phyloP scores from a whole-genome alignment of 768 basidiomycete genomes.

The Leucocoprinus leucothites region DNA sequence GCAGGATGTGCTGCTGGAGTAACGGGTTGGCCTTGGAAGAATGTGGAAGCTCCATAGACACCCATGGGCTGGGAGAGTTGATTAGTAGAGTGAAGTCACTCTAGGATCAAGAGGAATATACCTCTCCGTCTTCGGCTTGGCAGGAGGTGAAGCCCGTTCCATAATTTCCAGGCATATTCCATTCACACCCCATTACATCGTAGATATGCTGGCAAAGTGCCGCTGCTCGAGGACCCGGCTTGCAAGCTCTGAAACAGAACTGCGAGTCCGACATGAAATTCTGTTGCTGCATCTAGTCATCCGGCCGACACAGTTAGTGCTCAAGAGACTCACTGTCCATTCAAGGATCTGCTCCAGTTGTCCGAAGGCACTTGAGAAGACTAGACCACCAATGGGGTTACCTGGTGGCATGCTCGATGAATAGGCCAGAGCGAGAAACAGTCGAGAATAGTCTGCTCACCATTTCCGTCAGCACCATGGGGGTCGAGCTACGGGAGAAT shows the following conservation, averaged over 20 bases:
- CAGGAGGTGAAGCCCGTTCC: conserved; percentile 49
- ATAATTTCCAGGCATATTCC: conserved; percentile 60
- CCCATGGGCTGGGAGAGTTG: conserved; percentile 50
- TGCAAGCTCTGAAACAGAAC: conserved; percentile 77
- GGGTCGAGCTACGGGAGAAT: conserved; percentile 50
- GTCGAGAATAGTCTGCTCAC: conserved; percentile 20
- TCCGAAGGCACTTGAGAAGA: conserved; percentile 73
- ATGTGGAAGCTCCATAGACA: conserved; percentile 65
- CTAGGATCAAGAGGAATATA: conserved; percentile 16
- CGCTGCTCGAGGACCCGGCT: conserved; percentile 46
- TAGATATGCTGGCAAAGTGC: conserved; percentile 60
- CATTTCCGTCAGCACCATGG: conserved; percentile 60
- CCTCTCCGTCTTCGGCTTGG: conserved; percentile 48
- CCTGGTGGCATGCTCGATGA: conserved; percentile 22
- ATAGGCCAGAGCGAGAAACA: background rate
- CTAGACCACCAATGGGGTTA: conserved; percentile 62
- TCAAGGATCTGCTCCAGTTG: conserved; percentile 56
- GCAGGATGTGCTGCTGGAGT: conserved; percentile 57
- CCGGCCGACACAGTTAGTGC: background rate
- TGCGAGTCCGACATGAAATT: conserved; percentile 57
- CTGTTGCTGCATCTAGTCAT: conserved; percentile 24
- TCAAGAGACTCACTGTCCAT: conserved; percentile 55
- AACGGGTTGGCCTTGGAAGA: conserved; percentile 55
- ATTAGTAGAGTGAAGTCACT: conserved; percentile 2
- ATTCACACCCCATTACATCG: conserved; percentile 51